phyloP scores from a whole-genome alignment of 2,329 filamentous ascomycete species.

The Aureobasidium sp. region DNA sequence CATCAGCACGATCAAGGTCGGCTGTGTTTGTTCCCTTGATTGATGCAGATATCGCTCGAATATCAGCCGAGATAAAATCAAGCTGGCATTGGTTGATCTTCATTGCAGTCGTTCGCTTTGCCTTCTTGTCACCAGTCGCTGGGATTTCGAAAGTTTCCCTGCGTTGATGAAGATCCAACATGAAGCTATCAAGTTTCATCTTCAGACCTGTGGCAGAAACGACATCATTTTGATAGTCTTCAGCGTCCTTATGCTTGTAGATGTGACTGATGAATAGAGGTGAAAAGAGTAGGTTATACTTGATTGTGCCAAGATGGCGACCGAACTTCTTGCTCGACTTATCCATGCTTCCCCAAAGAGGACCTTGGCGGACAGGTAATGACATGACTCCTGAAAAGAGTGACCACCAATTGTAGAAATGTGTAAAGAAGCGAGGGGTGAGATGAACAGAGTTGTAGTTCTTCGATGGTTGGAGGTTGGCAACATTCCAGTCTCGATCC shows the following conservation, averaged over 20 bases:
- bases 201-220: constrained; percentile 95
- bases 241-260: constrained; percentile 95
- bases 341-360: constrained; percentile 82
- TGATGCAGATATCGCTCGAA: constrained; percentile 85
- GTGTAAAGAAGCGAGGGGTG: constrained; percentile 91
- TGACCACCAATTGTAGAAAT: constrained; percentile 98
- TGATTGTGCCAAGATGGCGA: constrained; percentile 93
- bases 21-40: constrained; percentile 75
- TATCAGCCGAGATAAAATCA: constrained; percentile 83
- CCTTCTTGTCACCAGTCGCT: constrained; percentile 57
- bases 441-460: constrained; percentile 97
- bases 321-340: constrained; percentile 99
- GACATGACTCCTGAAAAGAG: constrained; percentile 94
- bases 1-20: constrained; percentile 60
- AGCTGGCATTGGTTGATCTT: constrained; percentile 92
- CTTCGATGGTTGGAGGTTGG: constrained; percentile 65
- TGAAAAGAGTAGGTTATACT: constrained; percentile 88
- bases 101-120: constrained; percentile 82
- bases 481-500: constrained; percentile 76
- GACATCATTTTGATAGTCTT: constrained; percentile 69
- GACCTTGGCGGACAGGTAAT: constrained; percentile 84
- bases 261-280: constrained; percentile 93
- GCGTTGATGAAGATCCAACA: constrained; percentile 90
- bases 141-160: constrained; percentile 84
- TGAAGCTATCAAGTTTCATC: constrained; percentile 91